Evolutionary conservation across 176 grass and related monocot species (phyloP), one percentile per base, ranked within the genome.

Genomic region (Ensete ventricosum): DNA sequence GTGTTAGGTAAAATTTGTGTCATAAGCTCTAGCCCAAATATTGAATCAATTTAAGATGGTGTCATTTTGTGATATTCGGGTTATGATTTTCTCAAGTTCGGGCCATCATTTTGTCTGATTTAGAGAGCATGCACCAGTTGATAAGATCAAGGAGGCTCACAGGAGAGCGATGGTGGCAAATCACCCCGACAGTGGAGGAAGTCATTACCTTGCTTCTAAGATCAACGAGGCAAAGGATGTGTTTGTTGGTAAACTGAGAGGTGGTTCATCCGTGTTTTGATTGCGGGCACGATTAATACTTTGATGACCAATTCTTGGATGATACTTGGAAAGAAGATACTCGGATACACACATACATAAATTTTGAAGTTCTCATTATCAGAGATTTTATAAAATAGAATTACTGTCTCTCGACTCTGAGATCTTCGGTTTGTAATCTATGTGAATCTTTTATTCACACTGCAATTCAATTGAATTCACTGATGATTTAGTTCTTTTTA

Each of bases 191-290:
- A 81, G 80, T 10, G 88, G 95, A 67, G 95, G 95, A 69, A 99
- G 95, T 66, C 95, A 99, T 89, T 99, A 91, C 52, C 55, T 99
- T 0, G 95, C 95, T 1, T 91, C 84, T 0, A 94, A 94, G 75
- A 91, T 91, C 25, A 94, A 94, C 2, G 90, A 94, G 84, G 95
- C 95, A 25, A 99, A 99, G 82, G 95, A 99, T 50, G 84, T 91
- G 34, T 73, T 99, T 49, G 54, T 69, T 57, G 84, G 90, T 3
- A 94, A 89, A 78, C 74, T 75, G 0, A 85, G 85, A 53, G 82
- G 83, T 0, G 88, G 90, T 2, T 55, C 83, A 60, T 85, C 82
- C 0, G 8, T 83, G 1, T 92, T 89, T 86, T 92, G 84, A 54
- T 50, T 23, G 26, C 53, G 63, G 4, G 4, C 58, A 27, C 52